Base-by-base conservation (phyloP, 2,329 filamentous ascomycete species). In the Talaromyces sp. region DNA sequence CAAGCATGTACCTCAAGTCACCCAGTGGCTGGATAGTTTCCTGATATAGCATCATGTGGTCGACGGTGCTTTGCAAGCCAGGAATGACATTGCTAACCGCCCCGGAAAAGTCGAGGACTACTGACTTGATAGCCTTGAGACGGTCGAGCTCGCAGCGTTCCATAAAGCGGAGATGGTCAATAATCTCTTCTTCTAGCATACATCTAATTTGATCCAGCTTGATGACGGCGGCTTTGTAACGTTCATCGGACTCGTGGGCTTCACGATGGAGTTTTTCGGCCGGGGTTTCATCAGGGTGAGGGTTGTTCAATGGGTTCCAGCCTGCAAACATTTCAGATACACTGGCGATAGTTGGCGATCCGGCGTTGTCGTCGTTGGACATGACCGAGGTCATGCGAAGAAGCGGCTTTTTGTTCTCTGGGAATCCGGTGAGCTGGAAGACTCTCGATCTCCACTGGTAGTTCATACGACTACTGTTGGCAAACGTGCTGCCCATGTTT, bases 21-120 rank as follows among this genome's bases (percentile, higher is more conserved):
- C 91, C 90, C 55, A 88, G 75, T 5, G 95, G 95, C 76, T 98
- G 95, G n/a, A 99, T 91, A 0, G 95, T 98, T 81, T 99, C 95
- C 76, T 99, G 95, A 79, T 96, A 99, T 54, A 99, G 84, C 88
- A 99, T 92, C 93, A 99, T 97, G 73, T 96, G 92, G 79, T 99
- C 95, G 28, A 99, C 92, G 0, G 93, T 92, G 63, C 94, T 94
- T 77, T 98, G 95, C 65, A 99, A 81, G 71, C 91, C 96, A 18
- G 95, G 96, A 65, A 99, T 98, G 69, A 97, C 94, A 71, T 99
- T 99, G 82, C 94, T 94, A 75, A 99, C 91, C 42, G 94, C 92
- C 53, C 95, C 95, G 4, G 94, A 97, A 76, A 99, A 98, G 78
- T 99, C 96, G 51, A 99, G 85, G 65, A 99, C 89, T 58, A 99